phyloP scores from a whole-genome alignment of 495 filamentous ascomycete genomes.

The Penicilliopsis zonata region DNA sequence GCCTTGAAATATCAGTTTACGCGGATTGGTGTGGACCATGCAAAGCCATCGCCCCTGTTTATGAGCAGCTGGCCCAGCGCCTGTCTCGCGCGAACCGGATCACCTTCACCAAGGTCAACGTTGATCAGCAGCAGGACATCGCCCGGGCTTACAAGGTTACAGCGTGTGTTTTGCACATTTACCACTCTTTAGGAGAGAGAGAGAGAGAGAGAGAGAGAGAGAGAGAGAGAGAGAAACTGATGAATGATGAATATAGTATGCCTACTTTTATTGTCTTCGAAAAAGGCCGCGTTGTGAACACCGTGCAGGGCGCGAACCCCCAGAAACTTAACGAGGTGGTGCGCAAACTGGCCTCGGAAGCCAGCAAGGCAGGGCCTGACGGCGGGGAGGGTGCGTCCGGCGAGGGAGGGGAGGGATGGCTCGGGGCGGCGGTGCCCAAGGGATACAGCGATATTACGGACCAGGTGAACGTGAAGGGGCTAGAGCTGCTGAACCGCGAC shows the following conservation, averaged over 20 bases:
- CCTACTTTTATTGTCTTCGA: constrained; percentile 93
- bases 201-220: too few relatives aligned
- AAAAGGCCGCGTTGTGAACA: constrained; percentile 50
- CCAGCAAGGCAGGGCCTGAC: constrained; percentile 39
- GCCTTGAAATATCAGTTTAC: constrained; percentile 47
- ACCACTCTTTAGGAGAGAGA: too few relatives aligned
- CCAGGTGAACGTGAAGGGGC: constrained; percentile 61
- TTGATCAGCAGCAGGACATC: constrained; percentile 62
- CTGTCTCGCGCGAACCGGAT: constrained; percentile 62
- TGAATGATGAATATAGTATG: constrained; percentile 24
- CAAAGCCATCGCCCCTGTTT: constrained; percentile 73
- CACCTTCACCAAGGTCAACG: constrained; percentile 80
- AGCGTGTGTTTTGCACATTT: constrained; percentile 52
- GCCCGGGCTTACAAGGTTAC: constrained; percentile 58
- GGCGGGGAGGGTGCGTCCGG: constrained; percentile 29
- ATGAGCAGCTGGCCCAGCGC: constrained; percentile 61
- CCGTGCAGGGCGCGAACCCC: constrained; percentile 63
- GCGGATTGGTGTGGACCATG: constrained; percentile 81
- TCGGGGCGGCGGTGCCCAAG: constrained; percentile 59
- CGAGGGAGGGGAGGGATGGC: constrained; percentile 47
- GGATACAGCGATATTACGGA: constrained; percentile 77
- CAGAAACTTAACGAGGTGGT: constrained; percentile 55
- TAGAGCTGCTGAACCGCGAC: constrained; percentile 82
- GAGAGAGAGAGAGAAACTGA: not conserved
- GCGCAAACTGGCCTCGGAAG: constrained; percentile 60